A percentile compares a stretch with the other conserved stretches of the same genome.
These are phyloP conservation scores for Clathrus columnatus DNA, from an alignment of 768 basidiomycete species.

Conservation along the genomic window DNA sequence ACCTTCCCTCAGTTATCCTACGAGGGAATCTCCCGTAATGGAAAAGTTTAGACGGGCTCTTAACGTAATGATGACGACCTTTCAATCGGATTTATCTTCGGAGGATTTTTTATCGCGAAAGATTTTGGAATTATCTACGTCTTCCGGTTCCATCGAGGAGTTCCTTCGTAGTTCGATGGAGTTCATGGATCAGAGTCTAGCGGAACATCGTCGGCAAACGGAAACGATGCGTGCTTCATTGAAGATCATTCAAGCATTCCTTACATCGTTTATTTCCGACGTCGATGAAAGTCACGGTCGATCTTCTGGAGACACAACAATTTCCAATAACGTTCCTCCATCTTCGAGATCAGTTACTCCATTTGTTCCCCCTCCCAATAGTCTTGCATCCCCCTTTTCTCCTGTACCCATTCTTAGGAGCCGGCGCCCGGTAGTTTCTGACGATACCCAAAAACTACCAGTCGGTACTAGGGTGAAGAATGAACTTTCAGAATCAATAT, in stretches of 20 bases:
- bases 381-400: too few species aligned
- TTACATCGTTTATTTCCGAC: neutral
- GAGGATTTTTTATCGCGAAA: neutral
- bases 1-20: too few species aligned
- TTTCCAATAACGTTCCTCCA: neutral
- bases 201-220: neutral
- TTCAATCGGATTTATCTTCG: neutral
- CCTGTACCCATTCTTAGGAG: too few species aligned
- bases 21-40: neutral
- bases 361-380: too few species aligned
- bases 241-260: neutral
- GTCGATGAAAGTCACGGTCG: too few species aligned
- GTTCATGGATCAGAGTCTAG: neutral
- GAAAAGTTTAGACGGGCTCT: neutral
- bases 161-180: neutral
- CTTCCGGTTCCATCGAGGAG: neutral
- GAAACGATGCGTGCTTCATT: neutral
- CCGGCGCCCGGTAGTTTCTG: too few species aligned
- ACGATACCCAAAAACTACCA: too few species aligned
- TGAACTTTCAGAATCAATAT: neutral
- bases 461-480: neutral
- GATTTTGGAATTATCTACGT: neutral
- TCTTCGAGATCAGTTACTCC: neutral
- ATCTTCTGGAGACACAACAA: neutral
- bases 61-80: neutral